Evolutionary conservation across 257 asterid species (phyloP), one percentile per base, ranked within the genome.

Genomic region (Linaria vulgaris): DNA sequence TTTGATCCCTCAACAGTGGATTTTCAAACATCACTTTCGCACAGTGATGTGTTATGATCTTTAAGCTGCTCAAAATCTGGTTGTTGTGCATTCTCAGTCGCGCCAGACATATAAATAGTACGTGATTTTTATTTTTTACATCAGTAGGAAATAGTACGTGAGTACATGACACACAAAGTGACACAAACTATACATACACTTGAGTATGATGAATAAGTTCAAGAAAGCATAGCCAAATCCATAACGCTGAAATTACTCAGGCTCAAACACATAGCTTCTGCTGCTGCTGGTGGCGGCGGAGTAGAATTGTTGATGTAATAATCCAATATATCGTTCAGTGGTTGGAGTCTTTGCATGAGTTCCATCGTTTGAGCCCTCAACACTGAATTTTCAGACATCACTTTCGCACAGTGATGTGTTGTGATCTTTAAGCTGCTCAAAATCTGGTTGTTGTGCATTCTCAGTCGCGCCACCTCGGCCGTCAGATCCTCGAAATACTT

Each of bases 321-420:
- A 27, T 27, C 34, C 41, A 86, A 46, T 61, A 90, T 87, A 6
- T 82, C 95, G 52, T 85, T 70, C 12, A 90, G 72, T 0, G 96
- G 88, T 16, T 79, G 69, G 54, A 88, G 74, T 37, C 95, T 77
- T 16, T 88, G 95, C 4, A 76, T 66, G 48, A 90, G 82, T 72
- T 88, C 97, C 78, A 67, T 56, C 88, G 80, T 69, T 72, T 85
- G 96, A 31, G 97, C 96, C 24, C 84, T 73, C 63, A 90, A 22
- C 1, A 90, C 84, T 0, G 94, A 80, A 23, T 90, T 90, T 4
- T 90, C 89, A 3, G 91, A 78, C 76, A 82, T 95, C 15, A 88
- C 74, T 21, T 52, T 74, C 65, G 70, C 43, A 43, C 37, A 80
- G 23, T 80, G 88, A 30, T 76, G 79, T 7, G 85, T 69, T 22